Base-by-base conservation (phyloP, 2,329 filamentous ascomycete genomes). In the Microdochium nivale region DNA sequence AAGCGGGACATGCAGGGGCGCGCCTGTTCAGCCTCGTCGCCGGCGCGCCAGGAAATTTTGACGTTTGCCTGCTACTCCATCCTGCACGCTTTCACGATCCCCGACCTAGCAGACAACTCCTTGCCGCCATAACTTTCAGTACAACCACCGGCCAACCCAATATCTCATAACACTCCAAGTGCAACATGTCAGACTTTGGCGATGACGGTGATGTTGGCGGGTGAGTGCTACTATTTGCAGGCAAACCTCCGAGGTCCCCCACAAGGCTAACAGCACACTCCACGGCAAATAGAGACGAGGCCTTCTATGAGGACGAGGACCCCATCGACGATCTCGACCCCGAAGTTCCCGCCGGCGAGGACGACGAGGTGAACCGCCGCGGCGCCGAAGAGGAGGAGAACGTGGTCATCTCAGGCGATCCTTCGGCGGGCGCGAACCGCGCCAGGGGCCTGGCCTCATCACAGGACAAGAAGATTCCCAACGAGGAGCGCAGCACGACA, bases 401-500 rank as follows among this genome's bases (percentile, higher is more conserved):
- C 56, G 73, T 85, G 10, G 72, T 86, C 53, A 66, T 79, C 48
- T 79, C 81, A 16, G 82, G 81, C 59, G 83, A 86, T 62, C 78
- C 81, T 19, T 76, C 79, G 30, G 82, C 82, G 24, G 70, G 74
- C 1, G 81, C 81, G 32, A 79, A 77, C 64, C 71, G 71, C 52
- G 68, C 71, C 53, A 80, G 77, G 65, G 70, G 70, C 52, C 74
- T 68, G 60, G 77, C 80, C 50, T 80, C 79, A 65, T 74, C 76
- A 48, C 72, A 78, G 63, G 81, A 91, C 72, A 96, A 95, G 80
- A 95, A 90, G 73, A 92, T 99, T 49, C 81, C 90, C 52, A 88
- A 89, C 59, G 88, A 91, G 59, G 82, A 95, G 71, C 84, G 94
- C 62, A 87, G 83, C 24, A 99, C 94, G 9, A 99, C 94, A 25